Evolutionary conservation across 805 yeast species (phyloP).

Genomic region (Lachancea nothofagi): DNA sequence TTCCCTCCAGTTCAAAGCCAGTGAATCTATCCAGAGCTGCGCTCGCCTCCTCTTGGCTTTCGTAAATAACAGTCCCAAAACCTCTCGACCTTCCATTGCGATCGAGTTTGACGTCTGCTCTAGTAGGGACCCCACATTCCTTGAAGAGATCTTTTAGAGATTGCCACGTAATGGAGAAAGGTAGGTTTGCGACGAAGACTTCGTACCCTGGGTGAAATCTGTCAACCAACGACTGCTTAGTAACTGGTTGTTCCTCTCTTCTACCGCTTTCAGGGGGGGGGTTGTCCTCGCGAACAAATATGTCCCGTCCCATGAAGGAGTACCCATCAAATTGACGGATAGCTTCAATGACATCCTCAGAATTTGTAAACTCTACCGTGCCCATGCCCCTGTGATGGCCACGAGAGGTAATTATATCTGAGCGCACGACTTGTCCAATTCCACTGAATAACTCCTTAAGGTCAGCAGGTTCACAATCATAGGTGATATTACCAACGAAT

Average conservation of each 20-base stretch:
- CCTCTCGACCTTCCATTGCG: constrained; percentile 77
- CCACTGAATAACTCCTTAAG: constrained; percentile 54
- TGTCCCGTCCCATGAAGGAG: constrained; percentile 63
- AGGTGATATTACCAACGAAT: constrained; percentile 71
- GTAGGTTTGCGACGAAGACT: constrained; percentile 75
- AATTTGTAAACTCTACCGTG: constrained; percentile 72
- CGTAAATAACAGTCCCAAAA: constrained; percentile 73
- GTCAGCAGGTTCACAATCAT: constrained; percentile 52
- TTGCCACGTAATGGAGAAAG: constrained; percentile 79
- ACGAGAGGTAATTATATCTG: constrained; percentile 73
- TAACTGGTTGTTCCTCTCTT: constrained; percentile 22
- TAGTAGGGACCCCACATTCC: constrained; percentile 65
- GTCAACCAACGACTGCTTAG: constrained; percentile 10
- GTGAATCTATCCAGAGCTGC: constrained; percentile 65
- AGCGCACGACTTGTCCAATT: constrained; percentile 64
- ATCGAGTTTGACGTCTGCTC: constrained; percentile 72
- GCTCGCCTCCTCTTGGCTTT: constrained; percentile 59
- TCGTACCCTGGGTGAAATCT: constrained; percentile 37
- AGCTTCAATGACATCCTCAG: constrained; percentile 64
- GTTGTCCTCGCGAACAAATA: constrained; percentile 86
- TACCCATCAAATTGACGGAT: constrained; percentile 64
- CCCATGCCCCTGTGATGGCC: constrained; percentile 89
- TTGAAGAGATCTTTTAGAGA: constrained; percentile 80
- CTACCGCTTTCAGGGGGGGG: constrained; percentile 56
- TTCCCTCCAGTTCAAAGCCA: constrained; percentile 69